A percentile compares a stretch with the other conserved stretches of the same genome.
phyloP scores from a whole-genome alignment of 2,329 filamentous ascomycete genomes.

The Neonectria sp. region DNA sequence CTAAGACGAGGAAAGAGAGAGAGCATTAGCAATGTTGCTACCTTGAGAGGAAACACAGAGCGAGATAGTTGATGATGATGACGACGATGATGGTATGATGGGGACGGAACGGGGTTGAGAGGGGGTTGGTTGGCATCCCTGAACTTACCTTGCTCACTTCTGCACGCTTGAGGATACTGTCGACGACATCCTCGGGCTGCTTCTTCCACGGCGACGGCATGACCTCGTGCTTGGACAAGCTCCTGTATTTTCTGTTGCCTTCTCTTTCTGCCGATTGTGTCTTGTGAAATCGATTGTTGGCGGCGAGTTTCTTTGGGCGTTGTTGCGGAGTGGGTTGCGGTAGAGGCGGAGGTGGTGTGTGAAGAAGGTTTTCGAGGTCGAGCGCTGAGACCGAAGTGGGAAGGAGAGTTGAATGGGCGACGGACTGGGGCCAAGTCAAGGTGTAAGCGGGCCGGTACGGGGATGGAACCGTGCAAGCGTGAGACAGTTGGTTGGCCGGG shows the following conservation, averaged over 20 bases:
- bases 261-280: neutral
- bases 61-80: conserved; percentile 1
- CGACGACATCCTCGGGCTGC: conserved; percentile 75
- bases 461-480: conserved; percentile 26
- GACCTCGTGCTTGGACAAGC: conserved; percentile 40
- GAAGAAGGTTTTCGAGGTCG: conserved; percentile 29
- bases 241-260: conserved; percentile 37
- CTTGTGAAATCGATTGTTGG: conserved; percentile 18
- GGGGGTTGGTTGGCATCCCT: conserved; percentile 24
- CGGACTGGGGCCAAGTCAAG: conserved; percentile 8
- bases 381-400: conserved; percentile 29
- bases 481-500: conserved; percentile 41
- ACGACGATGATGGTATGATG: conserved; percentile 1
- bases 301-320: neutral
- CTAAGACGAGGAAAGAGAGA: conserved; percentile 62
- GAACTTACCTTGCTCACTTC: conserved; percentile 81
- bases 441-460: conserved; percentile 32
- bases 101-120: conserved; percentile 10
- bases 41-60: neutral
- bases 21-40: conserved; percentile 35
- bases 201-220: conserved; percentile 76
- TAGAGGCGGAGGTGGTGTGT: conserved; percentile 23
- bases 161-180: conserved; percentile 79
- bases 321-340: conserved; percentile 15
- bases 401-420: conserved; percentile 33